Base-by-base conservation (phyloP, 768 basidiomycete genomes). In the Pisolithus microcarpus region DNA sequence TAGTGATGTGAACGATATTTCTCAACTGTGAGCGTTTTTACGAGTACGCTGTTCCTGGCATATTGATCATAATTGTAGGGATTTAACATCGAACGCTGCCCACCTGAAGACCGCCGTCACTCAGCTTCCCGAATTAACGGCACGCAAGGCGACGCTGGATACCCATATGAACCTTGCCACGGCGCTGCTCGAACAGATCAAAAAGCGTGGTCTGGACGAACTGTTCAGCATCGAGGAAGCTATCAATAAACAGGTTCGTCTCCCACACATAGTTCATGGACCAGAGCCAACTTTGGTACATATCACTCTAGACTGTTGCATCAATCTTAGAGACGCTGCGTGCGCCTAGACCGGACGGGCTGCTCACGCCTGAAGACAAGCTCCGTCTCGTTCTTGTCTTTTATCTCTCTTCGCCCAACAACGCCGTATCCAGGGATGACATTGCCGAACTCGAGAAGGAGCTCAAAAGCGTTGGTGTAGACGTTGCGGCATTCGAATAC, bases 141-240 rank as follows among this genome's bases (percentile, higher is more conserved):
- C 96, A 4, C 82, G 96, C 38, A 99, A 99, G 62, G 90, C 92
- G 30, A 94, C 90, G 1, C 78, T 99, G 23, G 96, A 99, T 66
- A 92, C 94, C 3, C 96, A 99, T 65, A 98, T 99, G 94, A 97
- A 98, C 69, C 95, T 99, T 50, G 95, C 95, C 36, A 96, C 94
- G 11, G 87, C 94, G 16, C 71, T 99, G 9, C 73, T 99, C 26
- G 92, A 95, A 65, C 85, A 96, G 36, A 96, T 99, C 72, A 97
- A 97, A 72, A 84, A 84, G 52, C 82, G 96, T 34, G 91, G 90
- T 4, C 76, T 99, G 30, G 96, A 99, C 66, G 95, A 95, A 61
- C 75, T 99, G n/a, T 98, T 96, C 72, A 93, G 93, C 61, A 84
- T 85, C 26, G 96, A 99, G 72, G 96, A 99, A 67, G 81, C 84